Conservation (phyloP, 768 basidiomycete genomes). For the Termitomyces sp. region DNA sequence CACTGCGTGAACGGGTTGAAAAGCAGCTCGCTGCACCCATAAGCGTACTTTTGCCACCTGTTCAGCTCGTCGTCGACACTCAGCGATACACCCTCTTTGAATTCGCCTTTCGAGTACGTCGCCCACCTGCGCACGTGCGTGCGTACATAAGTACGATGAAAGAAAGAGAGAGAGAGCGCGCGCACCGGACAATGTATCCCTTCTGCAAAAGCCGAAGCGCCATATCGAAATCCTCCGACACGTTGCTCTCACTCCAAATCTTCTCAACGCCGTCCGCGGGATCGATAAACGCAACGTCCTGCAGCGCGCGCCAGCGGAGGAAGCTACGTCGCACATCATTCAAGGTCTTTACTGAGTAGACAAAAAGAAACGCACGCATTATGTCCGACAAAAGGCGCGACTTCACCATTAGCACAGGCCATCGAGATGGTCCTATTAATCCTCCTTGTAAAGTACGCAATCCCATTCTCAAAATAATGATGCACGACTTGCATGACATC, state of each 20-base stretch:
- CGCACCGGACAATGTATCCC: constrained; percentile 63
- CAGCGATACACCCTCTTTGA: constrained; percentile 88
- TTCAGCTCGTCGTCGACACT: constrained; percentile 88
- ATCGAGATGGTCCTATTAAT: constrained; percentile 73
- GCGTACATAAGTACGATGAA: neutral
- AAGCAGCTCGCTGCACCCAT: constrained; percentile 64
- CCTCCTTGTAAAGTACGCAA: constrained; percentile 77
- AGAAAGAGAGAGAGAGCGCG: neutral
- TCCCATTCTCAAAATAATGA: constrained; percentile 88
- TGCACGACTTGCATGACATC: constrained; percentile 83
- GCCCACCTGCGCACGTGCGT: constrained; percentile 52
- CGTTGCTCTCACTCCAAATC: constrained; percentile 75
- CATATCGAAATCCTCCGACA: constrained; percentile 83
- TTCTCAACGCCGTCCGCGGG: constrained; percentile 58
- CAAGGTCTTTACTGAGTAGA: too few relatives aligned
- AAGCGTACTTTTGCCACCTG: constrained; percentile 80
- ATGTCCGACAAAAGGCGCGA: constrained; percentile 80
- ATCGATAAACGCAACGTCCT: constrained; percentile 76
- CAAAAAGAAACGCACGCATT: constrained; percentile 44
- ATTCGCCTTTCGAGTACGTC: constrained; percentile 77
- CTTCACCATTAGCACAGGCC: constrained; percentile 76
- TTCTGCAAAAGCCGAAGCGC: constrained; percentile 55
- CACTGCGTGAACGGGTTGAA: constrained; percentile 80
- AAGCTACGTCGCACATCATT: too few relatives aligned
- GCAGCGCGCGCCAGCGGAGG: constrained; percentile 79